Evolutionary conservation across 164 flowering plant species (phyloP), one percentile per base, ranked within the genome.

Genomic region (Stephania yunnanensis): DNA sequence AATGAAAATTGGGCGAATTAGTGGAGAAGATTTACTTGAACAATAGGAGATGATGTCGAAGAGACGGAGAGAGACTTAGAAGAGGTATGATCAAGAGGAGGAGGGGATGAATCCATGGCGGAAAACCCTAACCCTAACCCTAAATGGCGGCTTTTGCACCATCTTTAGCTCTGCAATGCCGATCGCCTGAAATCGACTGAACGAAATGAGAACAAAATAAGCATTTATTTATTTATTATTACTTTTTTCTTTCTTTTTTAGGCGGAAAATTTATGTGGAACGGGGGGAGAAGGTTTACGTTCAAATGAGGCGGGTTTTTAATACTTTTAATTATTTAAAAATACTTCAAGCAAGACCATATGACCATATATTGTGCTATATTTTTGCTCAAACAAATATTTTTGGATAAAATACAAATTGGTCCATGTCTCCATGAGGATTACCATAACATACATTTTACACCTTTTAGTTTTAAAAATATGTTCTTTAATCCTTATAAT

Each of bases 61-160:
- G 74, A 17, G 46, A 73, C 36, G 48, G 73, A 25, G 9, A 73
- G 44, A n/a, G 44, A 7, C 7, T 58, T 30, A 73, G 46, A 61
- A 20, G 61, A 73, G 22, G 46, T 66, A 53, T 72, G 9, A 69
- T 82, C 81, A 78, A 86, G 86, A 68, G 88, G 42, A 36, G 42
- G 42, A 36, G 42, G 42, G 4, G 42, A 36, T 36, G 42, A 86
- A 77, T 86, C 85, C 88, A 86, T 86, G 61, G 69, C 31, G 12
- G 6, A 71, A 76, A 79, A 78, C 77, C 81, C 81, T 77, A 82
- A 75, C 76, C 78, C 42, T 36, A 36, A 36, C 42, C 42, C 75
- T 74, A 78, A 31, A 65, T 36, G 36, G 71, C 82, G 73, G 46
- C 29, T 3, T 46, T 12, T 46, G 29, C 42, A 36, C 3, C 53